These are phyloP conservation scores for Fusarium continuum DNA, from an alignment of 2,329 filamentous ascomycete species.

Conservation along the genomic window DNA sequence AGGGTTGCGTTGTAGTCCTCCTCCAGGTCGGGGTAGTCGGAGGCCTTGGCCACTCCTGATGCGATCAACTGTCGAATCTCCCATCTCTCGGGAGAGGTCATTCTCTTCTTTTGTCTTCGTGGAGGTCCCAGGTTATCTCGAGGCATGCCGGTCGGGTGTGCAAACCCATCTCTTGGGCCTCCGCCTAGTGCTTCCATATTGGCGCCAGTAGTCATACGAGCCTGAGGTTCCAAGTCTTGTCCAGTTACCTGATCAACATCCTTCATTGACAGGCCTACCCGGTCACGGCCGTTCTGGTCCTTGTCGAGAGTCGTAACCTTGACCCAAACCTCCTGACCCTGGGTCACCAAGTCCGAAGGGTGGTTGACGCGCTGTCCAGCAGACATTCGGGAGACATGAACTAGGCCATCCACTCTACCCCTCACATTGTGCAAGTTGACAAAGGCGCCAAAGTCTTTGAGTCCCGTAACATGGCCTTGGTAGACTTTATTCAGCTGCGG, in stretches of 20 bases:
- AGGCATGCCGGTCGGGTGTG: slow-evolving; percentile 52
- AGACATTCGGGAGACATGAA: slow-evolving; percentile 90
- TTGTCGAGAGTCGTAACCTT: slow-evolving; percentile 87
- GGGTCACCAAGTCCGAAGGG: slow-evolving; percentile 84
- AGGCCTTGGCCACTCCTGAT: slow-evolving; percentile 90
- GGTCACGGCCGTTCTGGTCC: slow-evolving; percentile 57
- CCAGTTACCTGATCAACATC: slow-evolving; percentile 93
- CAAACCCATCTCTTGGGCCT: slow-evolving; percentile 65
- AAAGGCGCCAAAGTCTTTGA: slow-evolving; percentile 97
- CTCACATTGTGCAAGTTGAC: slow-evolving; percentile 88
- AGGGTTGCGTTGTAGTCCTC: slow-evolving; percentile 92
- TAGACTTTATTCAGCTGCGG: slow-evolving; percentile 90
- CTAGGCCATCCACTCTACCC: slow-evolving; percentile 90
- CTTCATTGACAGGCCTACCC: slow-evolving; percentile 94
- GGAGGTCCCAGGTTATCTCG: slow-evolving; percentile 54
- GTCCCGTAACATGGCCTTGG: slow-evolving; percentile 85
- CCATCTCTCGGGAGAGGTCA: slow-evolving; percentile 97
- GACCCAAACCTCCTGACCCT: slow-evolving; percentile 87
- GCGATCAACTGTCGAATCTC: slow-evolving; percentile 97
- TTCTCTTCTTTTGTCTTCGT: slow-evolving; percentile 80
- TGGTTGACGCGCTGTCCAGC: slow-evolving; percentile 89
- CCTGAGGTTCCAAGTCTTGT: slow-evolving; percentile 80
- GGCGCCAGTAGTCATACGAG: slow-evolving; percentile 84
- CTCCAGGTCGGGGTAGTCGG: slow-evolving; percentile 93
- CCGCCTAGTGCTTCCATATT: slow-evolving; percentile 86